These are phyloP conservation scores for Podospora appendiculata DNA, from an alignment of 495 filamentous ascomycete genomes.

Conservation along the genomic window DNA sequence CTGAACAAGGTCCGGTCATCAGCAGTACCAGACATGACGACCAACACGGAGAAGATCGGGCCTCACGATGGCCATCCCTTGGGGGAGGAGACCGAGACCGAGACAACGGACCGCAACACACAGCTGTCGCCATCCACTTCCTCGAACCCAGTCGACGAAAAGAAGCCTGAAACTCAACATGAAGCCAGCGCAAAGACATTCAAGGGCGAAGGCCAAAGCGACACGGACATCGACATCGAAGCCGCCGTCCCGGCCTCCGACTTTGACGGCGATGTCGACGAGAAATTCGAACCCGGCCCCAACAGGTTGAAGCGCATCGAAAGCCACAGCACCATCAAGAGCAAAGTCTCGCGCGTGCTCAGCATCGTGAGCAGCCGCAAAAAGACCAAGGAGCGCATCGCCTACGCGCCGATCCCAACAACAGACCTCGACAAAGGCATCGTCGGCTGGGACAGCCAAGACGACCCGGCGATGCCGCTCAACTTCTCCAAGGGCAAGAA, in stretches of 20 bases:
- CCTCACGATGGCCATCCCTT: too few relatives aligned
- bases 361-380: conserved; percentile 2
- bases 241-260: conserved; percentile 10
- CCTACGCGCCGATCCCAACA: conserved; percentile 25
- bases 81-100: too few relatives aligned
- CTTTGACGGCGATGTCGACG: conserved; percentile 11
- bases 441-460: conserved; percentile 52
- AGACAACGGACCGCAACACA: too few relatives aligned
- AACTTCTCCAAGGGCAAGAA: conserved; percentile 58
- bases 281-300: not conserved
- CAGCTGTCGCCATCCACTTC: too few relatives aligned
- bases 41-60: too few relatives aligned
- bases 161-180: too few relatives aligned
- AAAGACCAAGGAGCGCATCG: conserved; percentile 15
- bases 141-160: too few relatives aligned
- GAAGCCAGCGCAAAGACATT: too few relatives aligned
- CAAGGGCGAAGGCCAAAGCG: conserved; percentile 2
- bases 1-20: too few relatives aligned
- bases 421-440: conserved; percentile 38
- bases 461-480: conserved; percentile 65
- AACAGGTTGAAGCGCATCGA: conserved; percentile 5
- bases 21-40: too few relatives aligned
- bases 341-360: conserved; percentile 15
- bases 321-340: conserved; percentile 11
- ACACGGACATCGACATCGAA: conserved; percentile 11